Evolutionary conservation across 177 flowering plant genomes (phyloP).

Genomic region (Tripterygium wilfordii): DNA sequence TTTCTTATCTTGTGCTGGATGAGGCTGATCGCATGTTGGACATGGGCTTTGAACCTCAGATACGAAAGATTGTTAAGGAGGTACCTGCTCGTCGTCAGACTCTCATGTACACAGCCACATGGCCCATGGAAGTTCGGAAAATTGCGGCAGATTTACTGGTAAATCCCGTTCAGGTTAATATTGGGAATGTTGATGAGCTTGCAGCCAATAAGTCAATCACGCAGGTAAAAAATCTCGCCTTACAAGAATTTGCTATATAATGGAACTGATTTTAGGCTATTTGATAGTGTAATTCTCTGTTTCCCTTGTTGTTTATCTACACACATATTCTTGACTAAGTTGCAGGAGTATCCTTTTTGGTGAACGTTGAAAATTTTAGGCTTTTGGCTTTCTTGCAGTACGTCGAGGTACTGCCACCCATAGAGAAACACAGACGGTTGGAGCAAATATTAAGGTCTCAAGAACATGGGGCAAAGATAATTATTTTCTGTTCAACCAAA

Average conservation of each 20-base stretch:
- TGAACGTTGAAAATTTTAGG: not conserved
- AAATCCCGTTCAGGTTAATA: conserved; percentile 88
- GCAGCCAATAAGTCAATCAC: conserved; percentile 95
- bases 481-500: conserved; percentile 80
- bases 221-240: conserved; percentile 44
- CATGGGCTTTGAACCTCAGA: conserved; percentile 99
- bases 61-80: conserved; percentile 87
- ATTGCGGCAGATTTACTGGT: conserved; percentile 85
- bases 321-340: not conserved
- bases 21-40: conserved; percentile 99
- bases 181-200: conserved; percentile 91
- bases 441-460: conserved; percentile 81
- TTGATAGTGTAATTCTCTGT: not conserved
- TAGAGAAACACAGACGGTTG: conserved; percentile 68
- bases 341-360: not conserved
- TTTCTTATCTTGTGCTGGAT: conserved; percentile 83
- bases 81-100: conserved; percentile 85
- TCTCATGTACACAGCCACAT: conserved; percentile 94
- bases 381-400: conserved; percentile 33
- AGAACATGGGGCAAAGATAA: conserved; percentile 73
- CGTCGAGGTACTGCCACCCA: conserved; percentile 57
- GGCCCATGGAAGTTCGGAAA: conserved; percentile 95
- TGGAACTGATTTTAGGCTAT: too few species aligned
- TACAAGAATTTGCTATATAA: not conserved
- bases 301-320: not conserved